Conservation (phyloP, 1,139 yeast genomes). For the Scheffersomyces quercinus region DNA sequence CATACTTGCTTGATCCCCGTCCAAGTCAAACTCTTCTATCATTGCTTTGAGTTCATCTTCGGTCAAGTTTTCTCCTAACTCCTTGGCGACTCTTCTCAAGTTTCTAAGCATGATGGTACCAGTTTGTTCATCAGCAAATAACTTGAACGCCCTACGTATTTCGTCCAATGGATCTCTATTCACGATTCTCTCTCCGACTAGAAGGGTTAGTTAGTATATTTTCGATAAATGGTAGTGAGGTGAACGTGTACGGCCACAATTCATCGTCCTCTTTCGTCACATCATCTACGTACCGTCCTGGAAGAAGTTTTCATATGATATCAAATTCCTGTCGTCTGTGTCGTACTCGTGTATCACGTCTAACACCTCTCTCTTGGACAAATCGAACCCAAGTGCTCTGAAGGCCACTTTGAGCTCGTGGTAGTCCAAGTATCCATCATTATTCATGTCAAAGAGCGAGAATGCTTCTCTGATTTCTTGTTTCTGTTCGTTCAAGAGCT, state of each 20-base stretch:
- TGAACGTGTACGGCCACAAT: background rate
- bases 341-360: conserved; percentile 82
- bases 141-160: conserved; percentile 81
- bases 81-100: conserved; percentile 86
- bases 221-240: background rate
- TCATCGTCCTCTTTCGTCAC: background rate
- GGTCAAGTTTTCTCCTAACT: conserved; percentile 85
- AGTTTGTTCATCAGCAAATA: conserved; percentile 86
- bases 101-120: conserved; percentile 85
- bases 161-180: conserved; percentile 93
- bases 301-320: conserved; percentile 80
- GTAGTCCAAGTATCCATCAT: conserved; percentile 86
- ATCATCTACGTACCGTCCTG: conserved; percentile 54
- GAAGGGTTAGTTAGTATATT: conserved; percentile 27
- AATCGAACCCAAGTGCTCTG: conserved; percentile 90
- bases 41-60: conserved; percentile 94
- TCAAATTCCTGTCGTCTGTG: conserved; percentile 68
- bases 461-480: conserved; percentile 95
- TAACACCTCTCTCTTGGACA: conserved; percentile 76
- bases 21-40: conserved; percentile 97
- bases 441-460: conserved; percentile 86
- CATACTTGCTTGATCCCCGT: conserved; percentile 89
- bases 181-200: conserved; percentile 73
- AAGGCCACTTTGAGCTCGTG: conserved; percentile 93
- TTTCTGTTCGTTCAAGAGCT: conserved; percentile 83